phyloP scores from a whole-genome alignment of 176 grass and related monocot genomes.

The Oropetium thomaeum region DNA sequence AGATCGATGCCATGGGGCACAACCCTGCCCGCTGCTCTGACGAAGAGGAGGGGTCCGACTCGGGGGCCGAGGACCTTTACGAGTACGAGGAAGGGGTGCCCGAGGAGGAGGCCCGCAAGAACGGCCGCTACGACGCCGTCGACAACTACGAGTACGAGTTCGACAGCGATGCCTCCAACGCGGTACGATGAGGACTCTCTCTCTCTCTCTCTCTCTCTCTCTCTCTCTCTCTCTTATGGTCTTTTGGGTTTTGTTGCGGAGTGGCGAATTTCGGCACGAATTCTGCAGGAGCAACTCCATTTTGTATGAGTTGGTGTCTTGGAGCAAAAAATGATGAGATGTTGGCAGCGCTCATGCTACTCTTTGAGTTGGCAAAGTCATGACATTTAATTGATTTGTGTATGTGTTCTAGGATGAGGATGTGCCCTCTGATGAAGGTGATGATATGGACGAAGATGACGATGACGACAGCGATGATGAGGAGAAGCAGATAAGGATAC shows the following conservation, averaged over 20 bases:
- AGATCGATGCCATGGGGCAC: conserved; percentile 52
- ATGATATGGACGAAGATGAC: conserved; percentile 55
- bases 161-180: conserved; percentile 55
- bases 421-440: conserved; percentile 82
- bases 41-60: conserved; percentile 17
- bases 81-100: conserved; percentile 77
- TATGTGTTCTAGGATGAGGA: conserved; percentile 67
- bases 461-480: conserved; percentile 37
- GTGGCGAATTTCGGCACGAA: too few relatives aligned
- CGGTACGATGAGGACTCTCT: conserved; percentile 8
- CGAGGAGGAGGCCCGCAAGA: conserved; percentile 83
- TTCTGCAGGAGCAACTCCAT: neutral
- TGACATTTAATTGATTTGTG: neutral
- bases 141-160: conserved; percentile 83
- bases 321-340: neutral
- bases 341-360: neutral
- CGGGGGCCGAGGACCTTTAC: conserved; percentile 54
- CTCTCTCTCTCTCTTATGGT: conserved; percentile 4
- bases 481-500: conserved; percentile 79
- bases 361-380: neutral
- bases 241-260: neutral
- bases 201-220: conserved; percentile 5
- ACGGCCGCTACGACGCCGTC: conserved; percentile 78
- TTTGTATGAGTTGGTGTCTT: neutral
- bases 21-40: conserved; percentile 27